These are phyloP conservation scores for Boletus speciosus DNA, from an alignment of 768 basidiomycete genomes.

Conservation along the genomic window DNA sequence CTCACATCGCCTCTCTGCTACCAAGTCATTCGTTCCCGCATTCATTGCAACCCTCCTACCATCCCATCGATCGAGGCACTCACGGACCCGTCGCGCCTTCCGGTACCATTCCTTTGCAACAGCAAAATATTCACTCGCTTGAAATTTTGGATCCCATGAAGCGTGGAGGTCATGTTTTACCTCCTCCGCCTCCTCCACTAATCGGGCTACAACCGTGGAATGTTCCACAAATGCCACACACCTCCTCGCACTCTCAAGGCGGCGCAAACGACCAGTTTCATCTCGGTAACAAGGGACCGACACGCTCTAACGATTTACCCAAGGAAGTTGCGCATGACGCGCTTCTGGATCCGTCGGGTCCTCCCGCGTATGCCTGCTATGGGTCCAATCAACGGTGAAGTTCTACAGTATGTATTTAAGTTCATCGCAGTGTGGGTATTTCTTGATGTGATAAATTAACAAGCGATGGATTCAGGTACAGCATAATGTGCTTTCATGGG, in stretches of 20 bases:
- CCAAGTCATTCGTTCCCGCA: neutral
- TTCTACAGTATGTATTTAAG: neutral
- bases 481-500: neutral
- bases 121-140: neutral
- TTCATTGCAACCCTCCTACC: neutral
- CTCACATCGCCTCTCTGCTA: neutral
- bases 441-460: neutral
- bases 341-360: neutral
- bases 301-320: constrained; percentile 6
- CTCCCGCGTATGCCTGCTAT: constrained; percentile 3
- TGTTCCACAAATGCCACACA: neutral
- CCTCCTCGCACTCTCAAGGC: constrained; percentile 2
- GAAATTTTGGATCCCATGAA: constrained; percentile 1
- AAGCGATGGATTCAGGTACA: neutral
- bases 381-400: constrained; percentile 1
- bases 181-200: neutral
- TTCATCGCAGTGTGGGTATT: neutral
- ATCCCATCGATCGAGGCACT: neutral
- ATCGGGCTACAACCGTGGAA: neutral
- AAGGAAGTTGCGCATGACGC: constrained; percentile 8
- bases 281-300: constrained; percentile 5
- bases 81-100: neutral
- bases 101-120: neutral
- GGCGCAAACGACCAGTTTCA: neutral
- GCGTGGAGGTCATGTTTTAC: neutral